Percentiles rank a stretch among this genome's conserved stretches.
These are phyloP conservation scores for maize (Zea mays) DNA, from an alignment of 176 grass and related monocot species.

Conservation along the genomic window DNA sequence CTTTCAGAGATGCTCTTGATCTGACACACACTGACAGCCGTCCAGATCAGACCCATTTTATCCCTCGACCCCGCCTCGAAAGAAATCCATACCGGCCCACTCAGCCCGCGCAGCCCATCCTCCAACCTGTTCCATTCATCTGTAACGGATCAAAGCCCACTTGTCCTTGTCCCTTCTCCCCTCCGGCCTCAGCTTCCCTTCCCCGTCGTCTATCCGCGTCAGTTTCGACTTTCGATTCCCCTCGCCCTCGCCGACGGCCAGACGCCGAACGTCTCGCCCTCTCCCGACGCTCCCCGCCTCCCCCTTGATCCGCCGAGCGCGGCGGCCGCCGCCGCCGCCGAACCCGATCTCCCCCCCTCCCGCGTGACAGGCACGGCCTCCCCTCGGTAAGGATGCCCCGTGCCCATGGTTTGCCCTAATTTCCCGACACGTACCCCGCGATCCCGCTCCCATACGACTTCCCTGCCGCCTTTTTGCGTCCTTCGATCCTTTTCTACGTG, in stretches of 20 bases:
- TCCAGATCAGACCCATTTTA: neutral
- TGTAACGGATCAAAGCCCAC: constrained; percentile 1
- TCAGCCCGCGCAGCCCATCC: neutral
- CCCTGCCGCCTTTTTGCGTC: too few species aligned
- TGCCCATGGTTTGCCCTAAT: neutral
- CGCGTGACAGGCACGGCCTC: neutral
- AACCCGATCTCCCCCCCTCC: neutral
- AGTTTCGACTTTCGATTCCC: neutral
- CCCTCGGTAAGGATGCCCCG: constrained; percentile 24
- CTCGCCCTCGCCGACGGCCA: constrained; percentile 3
- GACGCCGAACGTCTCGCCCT: neutral
- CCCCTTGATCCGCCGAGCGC: neutral
- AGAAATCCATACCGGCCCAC: neutral
- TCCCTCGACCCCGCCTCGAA: neutral
- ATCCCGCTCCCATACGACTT: neutral
- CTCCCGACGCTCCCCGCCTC: neutral
- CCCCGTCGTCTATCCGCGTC: constrained; percentile 5
- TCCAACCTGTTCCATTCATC: neutral
- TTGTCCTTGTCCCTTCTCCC: neutral
- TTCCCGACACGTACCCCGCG: neutral
- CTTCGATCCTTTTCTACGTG: neutral
- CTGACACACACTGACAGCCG: too few species aligned
- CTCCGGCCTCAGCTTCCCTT: neutral
- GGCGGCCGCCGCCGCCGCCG: neutral
- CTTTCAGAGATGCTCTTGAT: too few species aligned